Base-by-base conservation (phyloP, 768 basidiomycete species). In the Pleurotus ostreatus region DNA sequence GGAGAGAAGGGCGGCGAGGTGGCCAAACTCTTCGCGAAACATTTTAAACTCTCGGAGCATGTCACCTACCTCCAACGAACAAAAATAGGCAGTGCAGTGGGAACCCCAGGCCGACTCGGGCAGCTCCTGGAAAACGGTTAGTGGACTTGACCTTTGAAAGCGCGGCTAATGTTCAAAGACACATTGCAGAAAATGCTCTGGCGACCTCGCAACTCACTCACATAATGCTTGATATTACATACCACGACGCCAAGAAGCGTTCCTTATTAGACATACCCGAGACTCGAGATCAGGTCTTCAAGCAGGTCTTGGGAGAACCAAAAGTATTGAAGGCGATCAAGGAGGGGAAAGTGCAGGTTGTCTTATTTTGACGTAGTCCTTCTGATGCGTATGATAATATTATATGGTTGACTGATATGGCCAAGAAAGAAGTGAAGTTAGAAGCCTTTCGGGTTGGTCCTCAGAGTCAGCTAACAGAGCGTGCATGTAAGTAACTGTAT, bases 21-120 rank as follows among this genome's bases (percentile, higher is more conserved):
- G 30, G 94, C 90, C 18, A 98, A 98, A 70, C 81, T 99, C 23
- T 98, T 98, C 64, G 93, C 95, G 26, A 94, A 88, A 70, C 95
- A 98, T 67, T 85, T 96, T 73, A 97, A 95, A 72, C 75, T 95
- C 40, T 75, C 86, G 48, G 91, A 95, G 56, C 95, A 98, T 69
- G 83, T 89, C 64, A 75, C 83, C 13, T 92, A 94, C 73, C 78
- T 98, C 64, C 79, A 80, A 65, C 80, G 84, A 61, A 95, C 93
- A n/a, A 91, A 88, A 67, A 82, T 98, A 46, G 89, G 88, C 18
- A 80, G 88, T 41, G 96, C 93, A 16, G 92, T 90, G 23, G 96
- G 96, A 16, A 99, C 96, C 2, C 95, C 96, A 22, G 89, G 89
- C 25, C 80, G 96, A 63, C 74, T 98, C 41, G 93, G 92, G 54